Conservation (phyloP, 768 basidiomycete species). For the Russula sp. region DNA sequence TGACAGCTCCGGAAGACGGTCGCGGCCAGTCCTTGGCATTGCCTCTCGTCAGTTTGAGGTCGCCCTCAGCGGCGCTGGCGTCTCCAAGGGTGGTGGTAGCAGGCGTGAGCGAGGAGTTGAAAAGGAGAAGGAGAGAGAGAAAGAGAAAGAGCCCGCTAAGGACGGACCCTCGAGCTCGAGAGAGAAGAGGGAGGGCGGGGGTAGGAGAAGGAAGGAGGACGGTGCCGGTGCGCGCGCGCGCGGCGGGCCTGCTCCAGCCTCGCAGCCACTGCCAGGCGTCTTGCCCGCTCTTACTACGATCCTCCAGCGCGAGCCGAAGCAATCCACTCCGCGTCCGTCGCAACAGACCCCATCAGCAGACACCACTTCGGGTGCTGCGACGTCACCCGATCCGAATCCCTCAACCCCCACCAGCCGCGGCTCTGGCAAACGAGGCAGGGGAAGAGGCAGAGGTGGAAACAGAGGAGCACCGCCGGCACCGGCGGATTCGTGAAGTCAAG, state of each 20-base stretch:
- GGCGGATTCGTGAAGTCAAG: background rate
- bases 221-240: background rate
- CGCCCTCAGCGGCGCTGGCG: constrained; percentile 58
- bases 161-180: constrained; percentile 10
- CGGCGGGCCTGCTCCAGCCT: background rate
- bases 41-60: constrained; percentile 66
- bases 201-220: constrained; percentile 6
- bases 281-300: constrained; percentile 23
- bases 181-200: constrained; percentile 16
- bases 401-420: background rate
- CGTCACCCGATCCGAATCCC: background rate
- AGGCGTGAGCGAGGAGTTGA: constrained; percentile 17
- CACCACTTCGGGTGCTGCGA: background rate
- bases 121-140: constrained; percentile 32
- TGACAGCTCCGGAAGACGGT: constrained; percentile 30
- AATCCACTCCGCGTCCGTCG: background rate
- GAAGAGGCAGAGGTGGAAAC: constrained; percentile 11
- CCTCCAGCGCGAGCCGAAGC: constrained; percentile 24
- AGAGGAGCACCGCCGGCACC: background rate
- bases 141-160: constrained; percentile 23
- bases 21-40: constrained; percentile 53
- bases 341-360: background rate
- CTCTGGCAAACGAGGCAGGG: constrained; percentile 9
- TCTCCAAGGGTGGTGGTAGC: constrained; percentile 33
- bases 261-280: constrained; percentile 2